Conservation (phyloP, 2,329 filamentous ascomycete species). For the Penicillium sp. region DNA sequence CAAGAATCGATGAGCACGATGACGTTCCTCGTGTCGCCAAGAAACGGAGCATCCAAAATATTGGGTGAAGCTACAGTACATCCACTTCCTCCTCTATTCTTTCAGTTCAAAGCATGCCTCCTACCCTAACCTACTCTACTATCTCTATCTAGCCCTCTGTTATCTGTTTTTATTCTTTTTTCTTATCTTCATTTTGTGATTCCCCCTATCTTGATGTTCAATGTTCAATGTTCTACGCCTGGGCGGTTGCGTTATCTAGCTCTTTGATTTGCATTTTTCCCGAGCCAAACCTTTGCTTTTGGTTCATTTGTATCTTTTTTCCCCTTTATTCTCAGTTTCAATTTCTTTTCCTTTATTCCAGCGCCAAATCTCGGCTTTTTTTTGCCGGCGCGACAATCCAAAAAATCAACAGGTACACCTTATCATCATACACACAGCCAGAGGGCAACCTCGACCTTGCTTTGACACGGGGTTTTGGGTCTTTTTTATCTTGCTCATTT, state of each 20-base stretch:
- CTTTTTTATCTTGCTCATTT: not conserved
- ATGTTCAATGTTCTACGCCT: not conserved
- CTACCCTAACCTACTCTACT: too few species aligned
- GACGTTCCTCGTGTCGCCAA: conserved; percentile 51
- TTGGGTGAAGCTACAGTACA: conserved; percentile 34
- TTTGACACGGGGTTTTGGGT: conserved; percentile 25
- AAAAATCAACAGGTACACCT: conserved; percentile 20
- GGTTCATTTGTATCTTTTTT: conserved; percentile 2
- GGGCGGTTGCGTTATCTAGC: conserved; percentile 1
- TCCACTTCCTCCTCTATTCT: not conserved
- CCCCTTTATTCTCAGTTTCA: not conserved
- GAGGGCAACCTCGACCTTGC: conserved; percentile 35
- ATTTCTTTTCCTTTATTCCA: not conserved
- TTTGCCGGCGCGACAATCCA: conserved; percentile 3
- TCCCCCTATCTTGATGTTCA: conserved; percentile 13
- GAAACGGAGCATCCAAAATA: conserved; percentile 55
- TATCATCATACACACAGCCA: conserved; percentile 26
- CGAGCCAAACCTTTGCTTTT: conserved; percentile 1
- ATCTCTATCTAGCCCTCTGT: not conserved
- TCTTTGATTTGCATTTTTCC: conserved; percentile 7
- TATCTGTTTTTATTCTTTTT: not conserved
- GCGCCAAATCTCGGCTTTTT: conserved; percentile 2
- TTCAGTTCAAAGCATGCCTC: not conserved
- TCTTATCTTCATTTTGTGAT: conserved; percentile 9
- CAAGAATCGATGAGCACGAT: conserved; percentile 51